Base-by-base conservation (phyloP, 2,329 filamentous ascomycete genomes). In the Fusarium gaditjirri region DNA sequence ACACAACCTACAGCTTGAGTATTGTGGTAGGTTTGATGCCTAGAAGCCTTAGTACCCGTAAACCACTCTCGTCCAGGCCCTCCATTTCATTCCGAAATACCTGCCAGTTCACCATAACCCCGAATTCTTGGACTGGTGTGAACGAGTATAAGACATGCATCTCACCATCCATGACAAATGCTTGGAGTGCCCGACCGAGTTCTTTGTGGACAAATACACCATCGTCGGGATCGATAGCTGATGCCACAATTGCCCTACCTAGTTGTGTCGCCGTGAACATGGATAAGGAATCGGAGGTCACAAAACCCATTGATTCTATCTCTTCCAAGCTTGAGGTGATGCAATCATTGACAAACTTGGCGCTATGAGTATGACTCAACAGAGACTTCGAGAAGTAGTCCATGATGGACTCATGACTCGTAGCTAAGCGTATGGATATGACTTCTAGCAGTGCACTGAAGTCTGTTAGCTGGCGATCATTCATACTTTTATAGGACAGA, bases 131-230 rank as follows among this genome's bases (percentile, higher is more conserved):
- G 5, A 94, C 86, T 0, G 93, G 93, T 0, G 93, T 94, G 71
- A 94, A 94, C 41, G 89, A 90, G 78, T 94, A 95, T 50, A 94
- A 86, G 17, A 93, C 87, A 75, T 94, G 93, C 90, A 95, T 91
- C 70, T 95, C 93, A 8, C 92, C 91, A 76, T 94, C 92, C 88
- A 95, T 91, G 17, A 94, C 93, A 76, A 95, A 94, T 3, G 91
- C 91, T 67, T 87, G 84, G 6, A 94, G 84, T 1, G 92, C 91
- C 72, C 87, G 87, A 63, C 86, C 86, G 52, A 94, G 84, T 79
- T 95, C 93, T 49, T 88, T 85, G 73, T 94, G 84, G 23, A 94
- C 86, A 74, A 94, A 94, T 2, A 93, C 81, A 1, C 93, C 93
- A 74, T 94, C 92, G 65, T 93, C 91, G 0, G 92, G 93, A 55